Conservation (phyloP, 2,329 filamentous ascomycete genomes). For the Hypoxylon sp. region DNA sequence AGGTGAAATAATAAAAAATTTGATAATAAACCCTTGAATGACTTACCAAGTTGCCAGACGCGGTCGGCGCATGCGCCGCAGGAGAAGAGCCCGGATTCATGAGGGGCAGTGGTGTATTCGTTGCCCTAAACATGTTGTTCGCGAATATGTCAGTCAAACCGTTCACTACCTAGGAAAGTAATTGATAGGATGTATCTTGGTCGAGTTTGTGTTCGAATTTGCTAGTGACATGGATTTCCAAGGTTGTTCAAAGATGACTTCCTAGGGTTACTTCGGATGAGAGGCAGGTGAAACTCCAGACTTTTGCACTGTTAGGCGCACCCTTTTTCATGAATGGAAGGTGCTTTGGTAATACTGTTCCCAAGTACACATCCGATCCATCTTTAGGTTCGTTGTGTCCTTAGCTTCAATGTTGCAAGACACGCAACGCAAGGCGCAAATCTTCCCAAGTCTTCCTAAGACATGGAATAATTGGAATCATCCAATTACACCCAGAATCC, state of each 20-base stretch:
- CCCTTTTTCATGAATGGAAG: slow-evolving; percentile 12
- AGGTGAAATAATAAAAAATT: not conserved
- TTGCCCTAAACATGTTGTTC: slow-evolving; percentile 37
- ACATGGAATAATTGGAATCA: slow-evolving; percentile 3
- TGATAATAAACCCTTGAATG: slow-evolving; percentile 11
- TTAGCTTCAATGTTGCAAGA: slow-evolving; percentile 9
- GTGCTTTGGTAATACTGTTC: slow-evolving; percentile 7
- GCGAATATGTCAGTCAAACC: slow-evolving; percentile 30
- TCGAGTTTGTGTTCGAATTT: slow-evolving; percentile 14
- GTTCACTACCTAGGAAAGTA: not conserved
- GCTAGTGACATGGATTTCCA: slow-evolving; percentile 2
- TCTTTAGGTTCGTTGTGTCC: not conserved
- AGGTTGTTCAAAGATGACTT: slow-evolving; percentile 11
- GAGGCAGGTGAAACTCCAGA: slow-evolving; percentile 4
- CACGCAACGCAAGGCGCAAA: slow-evolving; percentile 9
- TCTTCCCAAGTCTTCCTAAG: not conserved
- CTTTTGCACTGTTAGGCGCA: slow-evolving; percentile 5
- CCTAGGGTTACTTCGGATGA: slow-evolving; percentile 6
- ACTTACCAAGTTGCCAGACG: slow-evolving; percentile 54
- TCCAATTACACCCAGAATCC: not conserved
- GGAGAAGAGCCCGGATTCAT: slow-evolving; percentile 51
- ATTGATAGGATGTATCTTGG: slow-evolving; percentile 10
- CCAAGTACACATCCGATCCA: slow-evolving; percentile 4
- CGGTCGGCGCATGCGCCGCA: slow-evolving; percentile 52
- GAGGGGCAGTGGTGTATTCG: slow-evolving; percentile 37